Base-by-base conservation (phyloP, 495 filamentous ascomycete genomes). In the Hyaloscypha hepaticicola region DNA sequence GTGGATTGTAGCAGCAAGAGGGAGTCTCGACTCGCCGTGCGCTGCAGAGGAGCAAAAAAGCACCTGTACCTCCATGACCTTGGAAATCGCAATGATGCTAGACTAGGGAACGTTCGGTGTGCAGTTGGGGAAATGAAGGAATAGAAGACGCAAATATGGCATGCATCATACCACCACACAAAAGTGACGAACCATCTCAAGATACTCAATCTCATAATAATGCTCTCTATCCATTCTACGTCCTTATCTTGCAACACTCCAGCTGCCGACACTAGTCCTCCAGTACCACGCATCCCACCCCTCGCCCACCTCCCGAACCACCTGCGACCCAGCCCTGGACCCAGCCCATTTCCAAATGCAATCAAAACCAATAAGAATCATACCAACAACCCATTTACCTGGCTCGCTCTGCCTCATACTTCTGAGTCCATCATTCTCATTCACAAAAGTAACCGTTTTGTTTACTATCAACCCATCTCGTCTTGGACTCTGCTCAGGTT, bases 341-440 rank as follows among this genome's bases (percentile, higher is more conserved):
- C 66, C 60, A 5, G 26, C 55, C 60, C 55, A 64, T 34, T 55
- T 64, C 66, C 66, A 68, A n/a, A 64, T 9, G n/a, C 7, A 28
- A 53, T 68, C 60, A 25, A 61, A 19, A 21, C 26, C 45, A 28
- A 55, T 49, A 14, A 64, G 31, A 28, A 55, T 14, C 38, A 31
- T 21, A 12, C 55, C 55, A 2, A 48, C 21, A 12, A 41, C 41
- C 41, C 22, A 59, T 29, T 55, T 28, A 2, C 28, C 45, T 19
- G 29, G 24, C 25, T 24, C 25, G 16, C 0, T 31, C 27, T 52
- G n/a, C 41, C 33, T 26, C 27, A 11, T 33, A 16, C 38, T 19
- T 16, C 38, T 16, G 7, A 45, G 9, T 45, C 38, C n/a, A n/a
- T 45, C 38, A 16, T 16, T 16, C 4, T 16, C 38, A 16, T 19